Conservation (phyloP, 305 asterid species). For the Fraxinus paxiana region DNA sequence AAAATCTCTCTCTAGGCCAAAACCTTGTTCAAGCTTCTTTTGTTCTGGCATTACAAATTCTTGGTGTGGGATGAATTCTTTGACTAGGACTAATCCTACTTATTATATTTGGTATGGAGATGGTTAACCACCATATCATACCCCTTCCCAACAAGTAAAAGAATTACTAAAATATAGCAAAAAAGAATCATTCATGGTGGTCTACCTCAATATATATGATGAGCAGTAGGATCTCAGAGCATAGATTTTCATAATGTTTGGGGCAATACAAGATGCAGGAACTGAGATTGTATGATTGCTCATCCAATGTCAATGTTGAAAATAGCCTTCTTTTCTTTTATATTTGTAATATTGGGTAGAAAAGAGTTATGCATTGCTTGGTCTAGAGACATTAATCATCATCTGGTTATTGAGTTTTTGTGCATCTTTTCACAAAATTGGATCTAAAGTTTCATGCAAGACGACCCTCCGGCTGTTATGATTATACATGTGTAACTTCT, state of each 20-base stretch:
- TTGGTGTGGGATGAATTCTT: not conserved
- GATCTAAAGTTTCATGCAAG: not conserved
- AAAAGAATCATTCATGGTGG: slow-evolving; percentile 8
- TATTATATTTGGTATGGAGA: not conserved
- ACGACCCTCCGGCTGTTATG: not conserved
- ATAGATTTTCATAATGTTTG: slow-evolving; percentile 7
- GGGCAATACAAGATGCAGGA: not conserved
- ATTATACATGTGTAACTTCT: not conserved
- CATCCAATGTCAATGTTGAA: not conserved
- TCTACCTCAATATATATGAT: slow-evolving; percentile 16
- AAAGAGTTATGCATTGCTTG: not conserved
- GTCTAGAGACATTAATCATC: not conserved
- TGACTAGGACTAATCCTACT: not conserved
- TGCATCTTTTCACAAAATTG: not conserved
- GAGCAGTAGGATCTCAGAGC: not conserved
- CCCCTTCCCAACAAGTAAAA: not conserved
- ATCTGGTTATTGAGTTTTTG: not conserved
- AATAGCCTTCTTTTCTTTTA: not conserved
- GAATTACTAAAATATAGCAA: not conserved
- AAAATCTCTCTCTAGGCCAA: slow-evolving; percentile 15
- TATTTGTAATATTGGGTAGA: not conserved
- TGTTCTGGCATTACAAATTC: not conserved
- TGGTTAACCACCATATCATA: not conserved
- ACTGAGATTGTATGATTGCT: not conserved
- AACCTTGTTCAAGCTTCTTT: not conserved